phyloP scores from a whole-genome alignment of 2,329 filamentous ascomycete species.

The Fusarium liriodendri region DNA sequence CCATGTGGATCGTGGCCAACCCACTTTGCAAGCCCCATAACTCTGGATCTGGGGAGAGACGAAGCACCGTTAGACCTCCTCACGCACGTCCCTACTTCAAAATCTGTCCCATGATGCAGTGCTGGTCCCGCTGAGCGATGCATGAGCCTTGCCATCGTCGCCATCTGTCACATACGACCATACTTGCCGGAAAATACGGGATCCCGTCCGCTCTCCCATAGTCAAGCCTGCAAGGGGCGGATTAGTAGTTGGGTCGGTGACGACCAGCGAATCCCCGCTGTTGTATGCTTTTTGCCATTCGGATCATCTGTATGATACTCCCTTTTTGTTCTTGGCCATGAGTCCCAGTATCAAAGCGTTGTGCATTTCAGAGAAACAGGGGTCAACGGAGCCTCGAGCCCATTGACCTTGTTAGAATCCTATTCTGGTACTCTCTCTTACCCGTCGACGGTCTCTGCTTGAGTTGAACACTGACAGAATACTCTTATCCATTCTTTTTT shows the following conservation, averaged over 20 bases:
- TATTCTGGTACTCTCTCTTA: too few relatives aligned
- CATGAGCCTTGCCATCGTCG: background rate
- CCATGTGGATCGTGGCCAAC: background rate
- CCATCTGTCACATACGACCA: background rate
- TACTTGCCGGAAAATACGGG: background rate
- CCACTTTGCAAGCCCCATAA: background rate
- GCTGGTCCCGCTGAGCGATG: too few relatives aligned
- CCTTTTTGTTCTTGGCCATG: background rate
- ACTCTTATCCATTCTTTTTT: too few relatives aligned
- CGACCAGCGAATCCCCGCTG: background rate
- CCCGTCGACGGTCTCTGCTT: too few relatives aligned
- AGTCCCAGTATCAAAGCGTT: rapidly evolving
- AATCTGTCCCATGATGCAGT: background rate
- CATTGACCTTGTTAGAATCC: background rate
- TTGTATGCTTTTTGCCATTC: background rate
- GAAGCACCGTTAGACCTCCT: background rate
- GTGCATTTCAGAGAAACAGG: background rate
- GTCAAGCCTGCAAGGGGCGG: background rate
- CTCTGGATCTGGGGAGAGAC: background rate
- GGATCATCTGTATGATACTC: background rate
- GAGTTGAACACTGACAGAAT: too few relatives aligned
- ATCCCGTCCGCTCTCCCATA: slow-evolving; percentile 1
- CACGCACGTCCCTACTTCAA: background rate
- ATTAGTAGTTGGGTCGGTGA: slow-evolving; percentile 1
- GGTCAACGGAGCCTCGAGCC: background rate